Conservation (phyloP, 192 early-diverging fungal species). For the Backusella psychrophila region DNA sequence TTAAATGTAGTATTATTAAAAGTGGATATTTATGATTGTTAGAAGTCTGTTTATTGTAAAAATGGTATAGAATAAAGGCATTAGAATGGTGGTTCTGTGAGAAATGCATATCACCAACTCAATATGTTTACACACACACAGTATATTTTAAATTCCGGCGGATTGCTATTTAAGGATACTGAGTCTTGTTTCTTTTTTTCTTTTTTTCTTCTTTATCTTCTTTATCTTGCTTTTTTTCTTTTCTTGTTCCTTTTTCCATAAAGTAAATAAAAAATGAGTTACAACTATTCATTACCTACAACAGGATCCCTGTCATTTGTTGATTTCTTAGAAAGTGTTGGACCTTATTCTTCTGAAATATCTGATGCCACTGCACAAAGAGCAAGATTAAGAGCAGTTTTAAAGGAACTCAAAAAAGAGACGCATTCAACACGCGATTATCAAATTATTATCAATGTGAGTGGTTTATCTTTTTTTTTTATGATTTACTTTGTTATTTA, state of each 20-base stretch:
- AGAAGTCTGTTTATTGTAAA: too few relatives aligned
- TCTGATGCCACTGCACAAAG: slow-evolving; percentile 59
- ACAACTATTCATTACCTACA: slow-evolving; percentile 52
- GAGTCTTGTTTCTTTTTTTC: neutral
- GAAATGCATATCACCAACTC: too few relatives aligned
- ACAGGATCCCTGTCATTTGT: slow-evolving; percentile 54
- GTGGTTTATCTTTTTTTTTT: neutral
- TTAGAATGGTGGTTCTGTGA: too few relatives aligned
- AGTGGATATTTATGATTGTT: too few relatives aligned
- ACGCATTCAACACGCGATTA: slow-evolving; percentile 45
- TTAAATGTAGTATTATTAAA: too few relatives aligned
- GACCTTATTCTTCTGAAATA: slow-evolving; percentile 42
- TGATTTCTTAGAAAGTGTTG: slow-evolving; percentile 44
- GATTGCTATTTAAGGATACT: neutral
- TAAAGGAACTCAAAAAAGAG: slow-evolving; percentile 51
- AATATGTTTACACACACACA: too few relatives aligned
- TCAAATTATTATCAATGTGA: slow-evolving; percentile 41
- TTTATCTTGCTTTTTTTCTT: neutral
- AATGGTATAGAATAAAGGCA: too few relatives aligned
- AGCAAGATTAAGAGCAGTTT: slow-evolving; percentile 47
- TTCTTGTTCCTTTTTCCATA: neutral
- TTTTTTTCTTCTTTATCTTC: neutral
- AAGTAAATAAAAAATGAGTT: slow-evolving; percentile 37
- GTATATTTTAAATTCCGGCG: neutral
- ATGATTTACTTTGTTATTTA: neutral